Evolutionary conservation across 495 filamentous ascomycete species (phyloP).

Genomic region (Talaromyces borbonicus): DNA sequence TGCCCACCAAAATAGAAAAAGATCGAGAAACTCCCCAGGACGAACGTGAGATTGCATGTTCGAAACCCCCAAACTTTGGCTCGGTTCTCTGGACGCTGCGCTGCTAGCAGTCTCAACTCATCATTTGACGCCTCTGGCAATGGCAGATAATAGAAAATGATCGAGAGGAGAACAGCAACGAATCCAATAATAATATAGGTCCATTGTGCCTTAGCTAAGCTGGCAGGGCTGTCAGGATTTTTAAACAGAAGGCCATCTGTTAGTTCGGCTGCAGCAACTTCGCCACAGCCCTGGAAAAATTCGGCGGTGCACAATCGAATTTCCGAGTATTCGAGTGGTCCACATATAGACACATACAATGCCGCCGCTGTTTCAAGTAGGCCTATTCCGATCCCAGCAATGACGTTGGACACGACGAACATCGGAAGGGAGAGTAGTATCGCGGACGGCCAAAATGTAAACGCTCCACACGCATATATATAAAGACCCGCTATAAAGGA

Average conservation of each 20-base stretch:
- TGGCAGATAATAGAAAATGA: constrained; percentile 54
- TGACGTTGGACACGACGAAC: constrained; percentile 60
- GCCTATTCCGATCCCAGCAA: constrained; percentile 59
- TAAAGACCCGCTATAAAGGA: constrained; percentile 52
- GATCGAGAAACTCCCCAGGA: constrained; percentile 46
- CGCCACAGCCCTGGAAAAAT: constrained; percentile 57
- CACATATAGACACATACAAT: constrained; percentile 60
- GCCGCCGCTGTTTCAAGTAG: constrained; percentile 68
- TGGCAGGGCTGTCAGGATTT: constrained; percentile 42
- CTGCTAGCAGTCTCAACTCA: constrained; percentile 47
- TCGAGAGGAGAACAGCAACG: constrained; percentile 49
- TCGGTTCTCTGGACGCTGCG: constrained; percentile 39
- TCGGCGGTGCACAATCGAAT: constrained; percentile 61
- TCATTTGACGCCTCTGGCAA: constrained; percentile 58
- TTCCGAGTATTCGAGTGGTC: constrained; percentile 57
- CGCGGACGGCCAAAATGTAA: constrained; percentile 52
- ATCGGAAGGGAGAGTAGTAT: constrained; percentile 55
- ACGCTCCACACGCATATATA: constrained; percentile 51
- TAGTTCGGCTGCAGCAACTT: constrained; percentile 40
- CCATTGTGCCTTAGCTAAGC: constrained; percentile 16
- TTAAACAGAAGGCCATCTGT: constrained; percentile 46
- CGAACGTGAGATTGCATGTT: constrained; percentile 47
- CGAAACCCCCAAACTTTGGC: constrained; percentile 34
- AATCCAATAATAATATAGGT: constrained; percentile 40
- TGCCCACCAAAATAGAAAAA: constrained; percentile 59